phyloP scores from a whole-genome alignment of 140 eudicot genomes.

The Flaveria floridana region DNA sequence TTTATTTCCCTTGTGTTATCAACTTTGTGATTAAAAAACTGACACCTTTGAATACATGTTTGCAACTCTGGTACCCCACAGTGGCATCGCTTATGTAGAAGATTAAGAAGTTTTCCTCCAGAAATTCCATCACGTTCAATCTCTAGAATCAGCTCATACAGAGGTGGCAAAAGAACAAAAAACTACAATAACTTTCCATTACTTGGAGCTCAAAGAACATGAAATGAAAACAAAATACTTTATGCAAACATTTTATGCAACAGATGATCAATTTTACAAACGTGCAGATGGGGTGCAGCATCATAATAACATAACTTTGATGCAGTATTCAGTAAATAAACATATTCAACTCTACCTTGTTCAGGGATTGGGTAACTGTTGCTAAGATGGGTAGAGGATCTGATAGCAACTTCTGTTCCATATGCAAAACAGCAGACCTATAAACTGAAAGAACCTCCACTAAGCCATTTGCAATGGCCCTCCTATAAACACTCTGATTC shows the following conservation, averaged over 20 bases:
- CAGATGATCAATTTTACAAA: neutral
- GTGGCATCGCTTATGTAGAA: slow-evolving; percentile 84
- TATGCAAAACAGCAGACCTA: slow-evolving; percentile 76
- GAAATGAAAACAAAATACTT: no score
- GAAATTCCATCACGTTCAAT: slow-evolving; percentile 68
- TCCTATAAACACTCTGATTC: slow-evolving; percentile 71
- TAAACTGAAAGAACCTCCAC: slow-evolving; percentile 82
- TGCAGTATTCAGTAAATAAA: neutral
- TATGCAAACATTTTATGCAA: neutral
- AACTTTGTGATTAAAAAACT: slow-evolving; percentile 15
- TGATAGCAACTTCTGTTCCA: slow-evolving; percentile 82
- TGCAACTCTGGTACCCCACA: slow-evolving; percentile 98
- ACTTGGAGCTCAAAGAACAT: no score
- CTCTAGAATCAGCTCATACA: slow-evolving; percentile 83
- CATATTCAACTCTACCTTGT: slow-evolving; percentile 49
- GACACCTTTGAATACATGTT: slow-evolving; percentile 85
- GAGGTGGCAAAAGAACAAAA: slow-evolving; percentile 90
- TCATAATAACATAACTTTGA: slow-evolving; percentile 5
- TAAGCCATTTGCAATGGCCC: slow-evolving; percentile 85
- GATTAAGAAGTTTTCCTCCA: slow-evolving; percentile 92
- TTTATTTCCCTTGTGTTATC: neutral
- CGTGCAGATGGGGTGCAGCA: neutral
- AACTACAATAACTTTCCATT: slow-evolving; percentile 39
- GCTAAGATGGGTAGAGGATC: slow-evolving; percentile 74
- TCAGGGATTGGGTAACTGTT: slow-evolving; percentile 75